Evolutionary conservation across 148 eudicot species (phyloP), one percentile per base, ranked within the genome.

Genomic region (Salicornia ramosissima): DNA sequence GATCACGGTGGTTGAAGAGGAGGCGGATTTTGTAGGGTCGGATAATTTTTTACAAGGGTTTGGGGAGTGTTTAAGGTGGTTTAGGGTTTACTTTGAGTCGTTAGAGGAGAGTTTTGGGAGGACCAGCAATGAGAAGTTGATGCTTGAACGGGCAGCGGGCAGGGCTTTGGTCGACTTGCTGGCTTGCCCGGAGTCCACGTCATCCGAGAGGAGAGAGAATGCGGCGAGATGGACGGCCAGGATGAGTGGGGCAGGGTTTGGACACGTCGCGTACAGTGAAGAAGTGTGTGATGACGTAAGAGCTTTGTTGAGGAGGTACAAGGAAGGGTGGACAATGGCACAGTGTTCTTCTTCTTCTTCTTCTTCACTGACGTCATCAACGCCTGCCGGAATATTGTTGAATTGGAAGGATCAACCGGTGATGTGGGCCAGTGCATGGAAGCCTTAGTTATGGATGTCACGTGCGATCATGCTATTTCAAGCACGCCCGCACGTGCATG

Each of bases 401-500:
- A 59, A 82, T 40, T 94, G 99, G 97, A 88, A 84, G 83, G 97
- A 91, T 45, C 88, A 86, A 76, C 88, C 91, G 77, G 97, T 89
- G 84, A 97, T 94, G 72, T 94, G 99, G 99, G 96, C 99, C 26
- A 88, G 96, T 71, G 99, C 93, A 64, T 94, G 99, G 99, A 82
- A 69, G 84, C 85, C 97, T 11, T 78, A 68, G 71, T n/a, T 10
- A 50, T 31, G 77, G 77, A 8, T 51, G 65, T 45, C 70, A 78
- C 78, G 81, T 81, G 85, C 33, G 59, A 42, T 60, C 74, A 58
- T 70, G 71, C 43, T 56, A 39, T 77, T 75, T 81, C 52, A 24
- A 77, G 77, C 78, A 75, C 74, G 80, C 34, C 24, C 58, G 54
- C 69, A 55, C 68, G 68, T 72, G 68, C 64, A 19, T 73, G 53